Conservation (phyloP, 2,329 filamentous ascomycete genomes). For the Ophiocordyceps robertsii region DNA sequence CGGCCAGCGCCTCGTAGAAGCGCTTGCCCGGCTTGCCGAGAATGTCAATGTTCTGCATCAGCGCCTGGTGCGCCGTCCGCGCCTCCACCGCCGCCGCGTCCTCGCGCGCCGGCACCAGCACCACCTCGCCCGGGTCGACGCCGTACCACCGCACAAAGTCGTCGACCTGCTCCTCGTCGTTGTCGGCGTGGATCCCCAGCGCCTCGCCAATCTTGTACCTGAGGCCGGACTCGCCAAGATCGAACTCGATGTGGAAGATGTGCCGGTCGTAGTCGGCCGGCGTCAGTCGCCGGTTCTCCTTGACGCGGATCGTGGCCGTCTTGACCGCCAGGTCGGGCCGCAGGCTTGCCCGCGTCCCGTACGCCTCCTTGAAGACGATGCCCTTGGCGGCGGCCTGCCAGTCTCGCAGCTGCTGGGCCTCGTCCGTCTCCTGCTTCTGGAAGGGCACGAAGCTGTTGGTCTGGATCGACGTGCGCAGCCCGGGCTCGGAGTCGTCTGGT, state of each 20-base stretch:
- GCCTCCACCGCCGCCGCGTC: slow-evolving; percentile 63
- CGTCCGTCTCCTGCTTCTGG: slow-evolving; percentile 61
- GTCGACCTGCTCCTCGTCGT: slow-evolving; percentile 64
- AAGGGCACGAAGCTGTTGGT: slow-evolving; percentile 74
- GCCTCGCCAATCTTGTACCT: slow-evolving; percentile 97
- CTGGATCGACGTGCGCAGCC: slow-evolving; percentile 51
- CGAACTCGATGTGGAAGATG: slow-evolving; percentile 99
- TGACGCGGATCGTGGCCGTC: slow-evolving; percentile 78
- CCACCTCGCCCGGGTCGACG: slow-evolving; percentile 66
- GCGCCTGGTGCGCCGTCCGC: slow-evolving; percentile 82
- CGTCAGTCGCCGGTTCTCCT: slow-evolving; percentile 90
- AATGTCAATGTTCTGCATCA: slow-evolving; percentile 89
- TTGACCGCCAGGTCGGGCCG: slow-evolving; percentile 78
- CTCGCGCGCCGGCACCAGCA: slow-evolving; percentile 84
- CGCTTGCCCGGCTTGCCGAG: slow-evolving; percentile 94
- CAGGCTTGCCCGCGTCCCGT: slow-evolving; percentile 56
- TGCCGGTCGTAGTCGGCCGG: slow-evolving; percentile 85
- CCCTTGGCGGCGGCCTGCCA: slow-evolving; percentile 82
- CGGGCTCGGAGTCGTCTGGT: slow-evolving; percentile 36
- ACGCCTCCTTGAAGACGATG: slow-evolving; percentile 89
- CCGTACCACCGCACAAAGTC: slow-evolving; percentile 87
- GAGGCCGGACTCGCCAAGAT: slow-evolving; percentile 79
- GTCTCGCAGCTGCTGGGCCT: slow-evolving; percentile 49
- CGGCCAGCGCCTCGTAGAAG: slow-evolving; percentile 87
- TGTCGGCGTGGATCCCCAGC: slow-evolving; percentile 90